Evolutionary conservation across 345 rosid species (phyloP).

Genomic region (Citrus medica): DNA sequence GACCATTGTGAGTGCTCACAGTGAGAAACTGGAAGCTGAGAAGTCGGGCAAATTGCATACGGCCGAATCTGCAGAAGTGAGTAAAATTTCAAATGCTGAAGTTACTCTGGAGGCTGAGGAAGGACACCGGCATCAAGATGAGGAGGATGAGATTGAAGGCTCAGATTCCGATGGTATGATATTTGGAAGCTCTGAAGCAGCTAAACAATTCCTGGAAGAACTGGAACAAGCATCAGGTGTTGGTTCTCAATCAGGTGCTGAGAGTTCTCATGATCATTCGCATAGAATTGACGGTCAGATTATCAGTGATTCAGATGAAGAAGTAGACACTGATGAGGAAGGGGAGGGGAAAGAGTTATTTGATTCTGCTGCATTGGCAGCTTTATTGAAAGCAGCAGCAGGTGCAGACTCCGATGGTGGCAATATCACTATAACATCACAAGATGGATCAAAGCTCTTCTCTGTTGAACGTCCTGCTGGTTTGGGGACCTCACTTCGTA

Average conservation of each 20-base stretch:
- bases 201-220: constrained; percentile 79
- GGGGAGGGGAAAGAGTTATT: constrained; percentile 81
- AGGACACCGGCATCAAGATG: constrained; percentile 23
- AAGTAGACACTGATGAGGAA: constrained; percentile 77
- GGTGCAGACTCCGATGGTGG: constrained; percentile 64
- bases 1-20: not conserved
- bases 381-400: constrained; percentile 88
- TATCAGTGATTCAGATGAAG: constrained; percentile 86
- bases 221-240: constrained; percentile 55
- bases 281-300: constrained; percentile 76
- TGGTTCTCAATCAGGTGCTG: constrained; percentile 54
- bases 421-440: constrained; percentile 61
- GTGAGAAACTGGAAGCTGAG: constrained; percentile 13
- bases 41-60: constrained; percentile 8
- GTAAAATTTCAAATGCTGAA: constrained; percentile 19
- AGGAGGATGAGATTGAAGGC: constrained; percentile 41
- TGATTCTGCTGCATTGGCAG: constrained; percentile 88
- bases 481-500: constrained; percentile 73
- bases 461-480: constrained; percentile 94
- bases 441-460: constrained; percentile 88
- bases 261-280: constrained; percentile 48
- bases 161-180: constrained; percentile 62
- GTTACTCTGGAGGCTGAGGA: constrained; percentile 35
- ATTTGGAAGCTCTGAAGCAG: constrained; percentile 78
- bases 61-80: constrained; percentile 10